A percentile compares a stretch with the other conserved stretches of the same genome.
These are phyloP conservation scores for Hibiscus tridactylites DNA, from an alignment of 345 rosid species.

Conservation along the genomic window DNA sequence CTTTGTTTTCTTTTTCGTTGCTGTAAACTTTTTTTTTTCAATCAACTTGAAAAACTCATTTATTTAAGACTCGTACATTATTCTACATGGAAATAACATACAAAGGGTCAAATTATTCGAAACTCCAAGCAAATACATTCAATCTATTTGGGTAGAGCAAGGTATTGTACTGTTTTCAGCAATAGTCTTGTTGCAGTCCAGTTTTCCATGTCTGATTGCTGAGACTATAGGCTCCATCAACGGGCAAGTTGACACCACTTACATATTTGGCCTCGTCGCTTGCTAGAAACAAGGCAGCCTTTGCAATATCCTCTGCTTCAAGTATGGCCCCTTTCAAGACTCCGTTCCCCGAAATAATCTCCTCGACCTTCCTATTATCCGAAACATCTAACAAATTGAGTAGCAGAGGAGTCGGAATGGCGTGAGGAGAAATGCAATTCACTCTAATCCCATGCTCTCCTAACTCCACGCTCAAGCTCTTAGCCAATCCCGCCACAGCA, in stretches of 20 bases:
- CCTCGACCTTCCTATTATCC: background rate
- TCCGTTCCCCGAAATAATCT: background rate
- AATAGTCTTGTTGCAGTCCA: background rate
- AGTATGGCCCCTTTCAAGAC: constrained; percentile 35
- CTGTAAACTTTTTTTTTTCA: no score
- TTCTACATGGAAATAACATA: no score
- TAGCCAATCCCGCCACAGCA: background rate
- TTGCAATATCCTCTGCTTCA: constrained; percentile 37
- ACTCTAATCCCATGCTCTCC: background rate
- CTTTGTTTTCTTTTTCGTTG: no score
- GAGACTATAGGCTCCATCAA: constrained; percentile 30
- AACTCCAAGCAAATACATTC: no score
- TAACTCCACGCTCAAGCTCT: background rate
- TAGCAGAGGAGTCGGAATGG: background rate
- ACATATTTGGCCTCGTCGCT: constrained; percentile 44
- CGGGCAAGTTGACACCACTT: constrained; percentile 24
- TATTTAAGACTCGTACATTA: no score
- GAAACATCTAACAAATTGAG: background rate
- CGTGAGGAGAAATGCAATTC: constrained; percentile 4
- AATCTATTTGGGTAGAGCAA: no score
- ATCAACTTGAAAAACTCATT: no score
- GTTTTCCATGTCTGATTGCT: background rate
- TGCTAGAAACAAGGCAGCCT: constrained; percentile 40
- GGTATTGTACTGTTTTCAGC: background rate
- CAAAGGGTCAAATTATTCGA: no score